Evolutionary conservation across 768 basidiomycete species (phyloP).

Genomic region (Pulveroboletus frians): DNA sequence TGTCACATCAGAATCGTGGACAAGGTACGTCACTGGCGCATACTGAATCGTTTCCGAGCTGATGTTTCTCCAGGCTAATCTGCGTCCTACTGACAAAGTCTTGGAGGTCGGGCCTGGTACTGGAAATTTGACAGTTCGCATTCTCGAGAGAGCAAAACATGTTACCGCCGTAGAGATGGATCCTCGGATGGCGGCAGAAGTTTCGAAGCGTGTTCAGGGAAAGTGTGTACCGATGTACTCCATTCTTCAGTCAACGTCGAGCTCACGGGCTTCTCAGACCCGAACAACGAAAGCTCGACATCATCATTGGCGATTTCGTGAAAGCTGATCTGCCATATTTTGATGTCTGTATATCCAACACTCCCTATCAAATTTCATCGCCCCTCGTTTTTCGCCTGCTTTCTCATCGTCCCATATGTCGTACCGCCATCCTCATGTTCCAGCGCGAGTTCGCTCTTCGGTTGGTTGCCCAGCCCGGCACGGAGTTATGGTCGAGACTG

Average conservation of each 20-base stretch:
- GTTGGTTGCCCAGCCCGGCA: conserved; percentile 78
- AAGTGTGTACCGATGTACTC: conserved; percentile 59
- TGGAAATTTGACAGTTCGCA: conserved; percentile 91
- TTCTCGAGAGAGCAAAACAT: conserved; percentile 88
- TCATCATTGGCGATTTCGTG: conserved; percentile 96
- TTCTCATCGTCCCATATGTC: conserved; percentile 91
- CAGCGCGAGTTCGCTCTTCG: conserved; percentile 97
- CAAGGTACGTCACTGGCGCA: conserved; percentile 35
- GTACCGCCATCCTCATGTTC: conserved; percentile 98
- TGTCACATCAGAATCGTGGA: conserved; percentile 49
- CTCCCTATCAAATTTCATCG: conserved; percentile 98
- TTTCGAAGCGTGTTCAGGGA: conserved; percentile 95
- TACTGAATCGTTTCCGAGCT: neutral
- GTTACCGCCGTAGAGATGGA: conserved; percentile 97
- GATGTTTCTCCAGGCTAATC: conserved; percentile 57
- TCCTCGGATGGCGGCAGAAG: conserved; percentile 97
- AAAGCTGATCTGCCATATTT: conserved; percentile 98
- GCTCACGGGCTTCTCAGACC: conserved; percentile 48
- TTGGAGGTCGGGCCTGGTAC: conserved; percentile 98
- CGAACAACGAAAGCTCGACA: conserved; percentile 90
- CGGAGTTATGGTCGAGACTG: conserved; percentile 86
- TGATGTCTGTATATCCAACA: conserved; percentile 98
- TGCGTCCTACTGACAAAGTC: conserved; percentile 92
- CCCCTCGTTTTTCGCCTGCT: conserved; percentile 95
- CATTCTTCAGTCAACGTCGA: neutral